Base-by-base conservation (phyloP, 2,329 filamentous ascomycete genomes). In the Lasiodiplodia sp. region DNA sequence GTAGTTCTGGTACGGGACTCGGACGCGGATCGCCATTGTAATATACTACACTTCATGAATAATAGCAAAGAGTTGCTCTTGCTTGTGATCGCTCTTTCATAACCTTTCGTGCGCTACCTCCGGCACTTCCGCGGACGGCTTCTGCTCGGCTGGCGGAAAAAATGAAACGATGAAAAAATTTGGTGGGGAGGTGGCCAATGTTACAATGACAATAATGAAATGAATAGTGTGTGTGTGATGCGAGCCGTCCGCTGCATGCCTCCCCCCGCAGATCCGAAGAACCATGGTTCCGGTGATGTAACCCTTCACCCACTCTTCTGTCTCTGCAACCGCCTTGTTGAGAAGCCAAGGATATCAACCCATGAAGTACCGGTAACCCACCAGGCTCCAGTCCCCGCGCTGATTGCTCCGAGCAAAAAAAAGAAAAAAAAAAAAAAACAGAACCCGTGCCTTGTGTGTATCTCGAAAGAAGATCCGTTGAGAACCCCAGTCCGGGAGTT, bases 391-490 rank as follows among this genome's bases (percentile, higher is more conserved):
- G 25, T 37, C 34, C 23, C 44, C 21, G 31, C 28, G 62, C 49
- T 38, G 25, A 21, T 37, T 40, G 12, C 31, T 23, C 31, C 52
- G 31, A 28, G 28, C 28, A 28, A 38, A 12, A 28, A 44, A 40
- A 12, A 28, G 31, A 40, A 66, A 14, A n/a, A 51, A 55, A 53
- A 11, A 12, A 38, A 53, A 64, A 66, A 58, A 14, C 23, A 67
- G 37, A 67, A 28, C 53, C 53, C 53, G 28, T 67, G 65, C 65
- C 65, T 67, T 67, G 65, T 67, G 65, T 67, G 65, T 67, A 67
- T 67, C 65, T 57, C 51, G n/a, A 67, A 67, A 67, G 25, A 64
- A 25, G 25, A 28, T 38, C 47, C 60, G 3, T 4, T 51, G 40
- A n/a, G 40, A 53, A 53, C 25, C 60, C 60, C 47, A 25, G 12